These are phyloP conservation scores for Choanephora cucurbitarum DNA, from an alignment of 371 early-diverging fungal genomes.

Conservation along the genomic window DNA sequence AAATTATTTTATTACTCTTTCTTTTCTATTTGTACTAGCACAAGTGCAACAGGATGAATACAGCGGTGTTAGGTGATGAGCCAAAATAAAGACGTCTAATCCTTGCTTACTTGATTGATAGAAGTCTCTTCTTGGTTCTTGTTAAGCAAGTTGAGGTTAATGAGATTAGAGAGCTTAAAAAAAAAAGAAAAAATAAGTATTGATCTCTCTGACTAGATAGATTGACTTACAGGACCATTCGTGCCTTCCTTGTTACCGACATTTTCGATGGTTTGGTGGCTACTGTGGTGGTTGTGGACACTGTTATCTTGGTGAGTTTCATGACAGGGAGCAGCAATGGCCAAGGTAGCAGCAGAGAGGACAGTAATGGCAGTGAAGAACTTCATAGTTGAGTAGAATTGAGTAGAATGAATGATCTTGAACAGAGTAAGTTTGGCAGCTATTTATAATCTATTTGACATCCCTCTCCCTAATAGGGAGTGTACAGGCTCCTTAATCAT, in stretches of 20 bases:
- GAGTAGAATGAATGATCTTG: neutral
- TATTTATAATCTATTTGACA: neutral
- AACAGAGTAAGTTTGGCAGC: neutral
- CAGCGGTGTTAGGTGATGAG: too few species aligned
- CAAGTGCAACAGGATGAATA: too few species aligned
- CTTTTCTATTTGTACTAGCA: too few species aligned
- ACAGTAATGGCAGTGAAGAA: conserved; percentile 9
- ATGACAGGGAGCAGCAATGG: conserved; percentile 15
- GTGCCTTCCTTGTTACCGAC: conserved; percentile 4
- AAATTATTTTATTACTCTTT: too few species aligned
- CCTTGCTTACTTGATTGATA: too few species aligned
- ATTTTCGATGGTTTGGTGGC: conserved; percentile 9
- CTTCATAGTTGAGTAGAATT: conserved; percentile 10
- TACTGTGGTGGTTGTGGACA: conserved; percentile 8
- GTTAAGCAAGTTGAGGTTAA: too few species aligned
- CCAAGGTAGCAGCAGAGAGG: conserved; percentile 12
- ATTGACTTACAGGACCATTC: conserved; percentile 7
- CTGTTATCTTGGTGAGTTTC: conserved; percentile 7
- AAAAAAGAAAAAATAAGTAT: neutral
- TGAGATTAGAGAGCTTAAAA: neutral
- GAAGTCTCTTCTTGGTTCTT: too few species aligned
- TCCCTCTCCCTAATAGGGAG: neutral
- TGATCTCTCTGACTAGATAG: neutral
- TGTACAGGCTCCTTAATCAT: neutral
- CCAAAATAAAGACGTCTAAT: too few species aligned